Base-by-base conservation (phyloP, 495 filamentous ascomycete genomes). In the Amniculicola lignicola region DNA sequence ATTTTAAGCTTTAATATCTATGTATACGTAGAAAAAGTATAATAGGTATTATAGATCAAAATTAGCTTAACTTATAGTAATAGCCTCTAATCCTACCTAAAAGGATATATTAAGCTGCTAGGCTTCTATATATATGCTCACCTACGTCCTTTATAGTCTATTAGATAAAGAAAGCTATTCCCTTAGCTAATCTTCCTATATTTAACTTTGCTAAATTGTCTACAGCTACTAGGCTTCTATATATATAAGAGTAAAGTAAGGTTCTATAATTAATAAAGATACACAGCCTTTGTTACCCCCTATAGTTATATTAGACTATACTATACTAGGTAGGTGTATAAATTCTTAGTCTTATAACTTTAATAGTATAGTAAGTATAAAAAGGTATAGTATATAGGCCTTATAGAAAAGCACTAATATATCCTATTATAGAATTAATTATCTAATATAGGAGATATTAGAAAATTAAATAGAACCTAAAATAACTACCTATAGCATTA, bases 221-320 rank as follows among this genome's bases (percentile, higher is more conserved):
- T 53, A 18, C 38, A 36, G 10, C 24, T 10, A 22, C 38, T 53
- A 22, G n/a, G n/a, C n/a, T n/a, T 29, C 49, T 27, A 43, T 38
- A 42, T 21, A 21, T 3, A 43, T 36, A 38, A 10, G 43, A 14
- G 31, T 38, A 53, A 19, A 31, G 25, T 42, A 38, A 33, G 47
- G 35, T 38, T 51, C 9, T 22, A 16, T 36, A 36, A 38, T 29
- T 38, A 53, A 18, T n/a, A 9, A n/a, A 38, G 36, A 53, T 53
- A 43, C n/a, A n/a, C n/a, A n/a, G n/a, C n/a, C n/a, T n/a, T n/a
- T n/a, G n/a, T n/a, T n/a, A n/a, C n/a, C n/a, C n/a, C n/a, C n/a
- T n/a, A n/a, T n/a, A n/a, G n/a, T n/a, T n/a, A n/a, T n/a, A n/a
- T n/a, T n/a, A n/a, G n/a, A n/a, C n/a, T n/a, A n/a, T n/a, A n/a